Percentiles rank a stretch among this genome's conserved stretches.
phyloP scores from a whole-genome alignment of 768 basidiomycete genomes.

The Lactarius tabidus region DNA sequence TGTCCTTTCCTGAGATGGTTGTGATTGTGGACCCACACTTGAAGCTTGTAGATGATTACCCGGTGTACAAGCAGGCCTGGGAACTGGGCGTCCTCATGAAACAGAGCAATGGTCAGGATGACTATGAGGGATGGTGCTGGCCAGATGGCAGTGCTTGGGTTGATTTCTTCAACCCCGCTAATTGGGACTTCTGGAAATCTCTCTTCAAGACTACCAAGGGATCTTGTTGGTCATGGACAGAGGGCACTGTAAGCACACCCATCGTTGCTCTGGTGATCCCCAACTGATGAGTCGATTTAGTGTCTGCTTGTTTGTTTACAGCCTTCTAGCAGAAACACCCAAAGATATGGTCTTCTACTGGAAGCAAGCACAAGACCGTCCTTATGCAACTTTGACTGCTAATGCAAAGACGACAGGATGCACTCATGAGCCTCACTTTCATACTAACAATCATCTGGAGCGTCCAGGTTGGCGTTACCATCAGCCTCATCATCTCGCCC shows the following conservation, averaged over 20 bases:
- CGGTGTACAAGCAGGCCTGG: conserved; percentile 79
- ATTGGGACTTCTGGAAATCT: conserved; percentile 87
- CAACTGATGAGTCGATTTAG: conserved; percentile 38
- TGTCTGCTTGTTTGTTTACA: conserved; percentile 80
- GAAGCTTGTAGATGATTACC: conserved; percentile 75
- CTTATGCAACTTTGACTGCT: neutral
- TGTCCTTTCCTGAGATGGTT: conserved; percentile 69
- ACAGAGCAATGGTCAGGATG: conserved; percentile 68
- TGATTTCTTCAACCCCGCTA: conserved; percentile 90
- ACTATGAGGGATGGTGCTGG: conserved; percentile 99
- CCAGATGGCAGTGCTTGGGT: conserved; percentile 94
- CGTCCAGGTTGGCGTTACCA: conserved; percentile 89
- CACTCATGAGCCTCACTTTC: conserved; percentile 88
- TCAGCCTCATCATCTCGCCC: conserved; percentile 82
- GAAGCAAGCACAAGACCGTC: conserved; percentile 46
- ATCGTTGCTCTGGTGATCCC: conserved; percentile 13
- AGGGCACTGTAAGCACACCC: conserved; percentile 66
- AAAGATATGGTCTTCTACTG: conserved; percentile 84
- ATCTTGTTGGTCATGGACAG: conserved; percentile 67
- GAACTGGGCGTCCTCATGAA: conserved; percentile 83
- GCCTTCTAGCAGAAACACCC: conserved; percentile 79
- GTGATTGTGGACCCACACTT: conserved; percentile 96
- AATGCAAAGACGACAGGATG: conserved; percentile 48
- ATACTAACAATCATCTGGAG: conserved; percentile 83
- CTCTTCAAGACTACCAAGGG: conserved; percentile 65